Conservation (phyloP, 768 basidiomycete species). For the Auricularia sp. region DNA sequence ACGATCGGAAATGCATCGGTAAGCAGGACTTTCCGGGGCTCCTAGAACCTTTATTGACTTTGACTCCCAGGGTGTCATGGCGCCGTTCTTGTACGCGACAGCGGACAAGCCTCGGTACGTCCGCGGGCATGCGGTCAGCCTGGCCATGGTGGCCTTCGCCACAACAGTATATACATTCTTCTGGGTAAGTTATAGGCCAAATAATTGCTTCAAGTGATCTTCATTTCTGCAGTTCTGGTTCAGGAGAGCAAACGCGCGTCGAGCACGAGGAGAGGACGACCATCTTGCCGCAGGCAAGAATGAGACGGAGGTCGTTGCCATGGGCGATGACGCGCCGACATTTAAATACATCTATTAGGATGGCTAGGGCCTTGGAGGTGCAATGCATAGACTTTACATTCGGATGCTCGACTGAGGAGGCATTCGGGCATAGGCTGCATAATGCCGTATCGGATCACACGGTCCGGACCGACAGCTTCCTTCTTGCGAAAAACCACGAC, state of each 20-base stretch:
- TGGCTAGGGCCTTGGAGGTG: too few relatives aligned
- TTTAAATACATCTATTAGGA: slow-evolving; percentile 1
- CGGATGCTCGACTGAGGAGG: too few relatives aligned
- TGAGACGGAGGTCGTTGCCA: neutral
- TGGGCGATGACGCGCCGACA: slow-evolving; percentile 3
- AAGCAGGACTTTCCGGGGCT: neutral
- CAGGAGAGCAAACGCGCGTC: neutral
- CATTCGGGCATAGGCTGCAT: too few relatives aligned
- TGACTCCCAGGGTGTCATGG: slow-evolving; percentile 1
- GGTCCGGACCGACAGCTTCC: too few relatives aligned
- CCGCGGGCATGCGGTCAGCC: neutral
- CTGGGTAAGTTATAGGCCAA: neutral
- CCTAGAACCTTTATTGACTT: neutral
- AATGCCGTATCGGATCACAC: too few relatives aligned
- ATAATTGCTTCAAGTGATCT: neutral
- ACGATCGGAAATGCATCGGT: slow-evolving; percentile 4
- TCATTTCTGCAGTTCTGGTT: neutral
- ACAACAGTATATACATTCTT: neutral
- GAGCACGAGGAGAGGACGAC: slow-evolving; percentile 5
- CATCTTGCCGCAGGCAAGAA: neutral
- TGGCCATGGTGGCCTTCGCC: neutral
- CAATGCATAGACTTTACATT: too few relatives aligned
- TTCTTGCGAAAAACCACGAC: too few relatives aligned
- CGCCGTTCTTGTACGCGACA: slow-evolving; percentile 5
- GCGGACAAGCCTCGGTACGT: neutral